phyloP scores from a whole-genome alignment of 352 stramenopile species.

The Phytopythium litorale region DNA sequence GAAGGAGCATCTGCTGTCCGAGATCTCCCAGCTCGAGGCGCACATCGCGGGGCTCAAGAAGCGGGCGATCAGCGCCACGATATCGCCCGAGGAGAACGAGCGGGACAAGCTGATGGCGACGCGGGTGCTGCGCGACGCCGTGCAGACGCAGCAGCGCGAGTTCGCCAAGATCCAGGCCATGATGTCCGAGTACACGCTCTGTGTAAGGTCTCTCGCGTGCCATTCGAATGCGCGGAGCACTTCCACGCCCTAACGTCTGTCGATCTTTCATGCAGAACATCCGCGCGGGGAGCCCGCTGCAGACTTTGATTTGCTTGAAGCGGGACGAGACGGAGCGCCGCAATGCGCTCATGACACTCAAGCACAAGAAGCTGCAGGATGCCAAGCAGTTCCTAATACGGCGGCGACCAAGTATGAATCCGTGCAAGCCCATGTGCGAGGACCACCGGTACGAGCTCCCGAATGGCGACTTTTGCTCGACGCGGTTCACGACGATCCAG shows the following conservation, averaged over 20 bases:
- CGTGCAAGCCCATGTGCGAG: constrained; percentile 23
- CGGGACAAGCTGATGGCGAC: constrained; percentile 21
- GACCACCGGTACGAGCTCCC: constrained; percentile 22
- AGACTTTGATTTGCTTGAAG: constrained; percentile 25
- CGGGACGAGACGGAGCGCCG: constrained; percentile 10
- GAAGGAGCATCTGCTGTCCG: constrained; percentile 22
- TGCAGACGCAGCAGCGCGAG: constrained; percentile 29
- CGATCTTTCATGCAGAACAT: constrained; percentile 17
- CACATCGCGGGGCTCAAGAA: constrained; percentile 23
- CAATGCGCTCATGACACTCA: constrained; percentile 16
- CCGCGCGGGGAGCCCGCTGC: constrained; percentile 25
- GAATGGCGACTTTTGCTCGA: constrained; percentile 25
- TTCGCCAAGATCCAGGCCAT: constrained; percentile 36
- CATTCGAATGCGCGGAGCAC: neutral
- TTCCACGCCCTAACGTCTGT: neutral
- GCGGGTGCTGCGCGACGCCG: constrained; percentile 29
- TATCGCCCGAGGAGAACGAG: constrained; percentile 17
- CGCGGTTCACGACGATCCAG: constrained; percentile 22
- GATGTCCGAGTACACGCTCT: constrained; percentile 37
- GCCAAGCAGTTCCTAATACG: constrained; percentile 25
- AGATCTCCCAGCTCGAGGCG: constrained; percentile 16
- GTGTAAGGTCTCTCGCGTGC: constrained; percentile 12
- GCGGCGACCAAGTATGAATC: constrained; percentile 21
- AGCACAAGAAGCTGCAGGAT: constrained; percentile 23
- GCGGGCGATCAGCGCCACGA: constrained; percentile 17